phyloP scores from a whole-genome alignment of 129 eudicot species.

The Chrysanthemum seticuspe region DNA sequence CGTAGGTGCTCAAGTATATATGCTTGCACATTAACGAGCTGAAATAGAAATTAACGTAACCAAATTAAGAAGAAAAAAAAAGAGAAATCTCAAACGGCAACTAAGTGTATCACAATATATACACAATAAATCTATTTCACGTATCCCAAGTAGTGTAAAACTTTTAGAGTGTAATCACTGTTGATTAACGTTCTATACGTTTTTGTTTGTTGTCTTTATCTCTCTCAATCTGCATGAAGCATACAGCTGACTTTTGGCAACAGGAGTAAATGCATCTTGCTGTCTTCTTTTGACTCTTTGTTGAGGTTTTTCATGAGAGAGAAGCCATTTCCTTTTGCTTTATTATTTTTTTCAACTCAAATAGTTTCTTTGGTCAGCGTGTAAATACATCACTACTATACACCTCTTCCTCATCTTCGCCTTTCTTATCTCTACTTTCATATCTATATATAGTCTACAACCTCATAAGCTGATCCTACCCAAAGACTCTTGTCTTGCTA shows the following conservation, averaged over 20 bases:
- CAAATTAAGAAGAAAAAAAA: no score
- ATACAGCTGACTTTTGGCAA: slow-evolving; percentile 45
- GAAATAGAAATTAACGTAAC: no score
- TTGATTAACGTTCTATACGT: background rate
- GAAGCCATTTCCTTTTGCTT: slow-evolving; percentile 24
- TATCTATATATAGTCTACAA: slow-evolving; percentile 36
- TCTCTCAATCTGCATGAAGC: slow-evolving; percentile 35
- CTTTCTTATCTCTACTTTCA: slow-evolving; percentile 26
- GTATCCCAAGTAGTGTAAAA: background rate
- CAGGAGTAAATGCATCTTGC: slow-evolving; percentile 45
- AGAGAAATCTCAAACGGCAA: no score
- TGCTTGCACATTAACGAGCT: no score
- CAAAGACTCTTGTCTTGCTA: slow-evolving; percentile 34
- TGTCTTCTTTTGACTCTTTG: slow-evolving; percentile 48
- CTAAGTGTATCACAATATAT: no score
- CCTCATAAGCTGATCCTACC: background rate
- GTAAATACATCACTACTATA: slow-evolving; percentile 20
- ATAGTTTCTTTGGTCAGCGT: slow-evolving; percentile 37
- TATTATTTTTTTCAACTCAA: slow-evolving; percentile 18
- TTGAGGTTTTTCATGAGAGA: slow-evolving; percentile 33
- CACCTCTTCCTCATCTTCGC: slow-evolving; percentile 12
- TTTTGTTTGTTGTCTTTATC: slow-evolving; percentile 11
- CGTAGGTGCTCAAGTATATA: no score
- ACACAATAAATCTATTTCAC: background rate
- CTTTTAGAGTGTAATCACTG: background rate